These are phyloP conservation scores for Fusarium nygamai DNA, from an alignment of 2,329 filamentous ascomycete species.

Conservation along the genomic window DNA sequence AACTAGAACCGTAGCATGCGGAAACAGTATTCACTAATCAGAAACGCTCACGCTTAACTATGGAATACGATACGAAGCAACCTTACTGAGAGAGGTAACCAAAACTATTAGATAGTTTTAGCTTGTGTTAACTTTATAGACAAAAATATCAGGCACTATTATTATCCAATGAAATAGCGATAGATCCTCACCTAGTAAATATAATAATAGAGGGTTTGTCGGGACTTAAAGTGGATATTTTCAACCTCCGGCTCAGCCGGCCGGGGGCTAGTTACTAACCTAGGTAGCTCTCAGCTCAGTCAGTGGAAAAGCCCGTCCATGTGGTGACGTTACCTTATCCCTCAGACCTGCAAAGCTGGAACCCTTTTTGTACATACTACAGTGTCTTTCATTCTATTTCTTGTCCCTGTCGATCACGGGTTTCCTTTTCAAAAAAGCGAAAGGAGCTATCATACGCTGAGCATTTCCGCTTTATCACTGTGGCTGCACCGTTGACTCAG, in stretches of 20 bases:
- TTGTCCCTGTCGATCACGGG: background rate
- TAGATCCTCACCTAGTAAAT: background rate
- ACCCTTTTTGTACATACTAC: background rate
- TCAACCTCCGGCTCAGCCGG: background rate
- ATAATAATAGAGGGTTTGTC: background rate
- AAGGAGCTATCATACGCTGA: background rate
- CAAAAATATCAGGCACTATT: background rate
- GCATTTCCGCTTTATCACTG: background rate
- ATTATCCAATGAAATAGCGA: background rate
- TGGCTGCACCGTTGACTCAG: constrained; percentile 8
- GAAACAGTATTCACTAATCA: no score
- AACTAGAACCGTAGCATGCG: no score
- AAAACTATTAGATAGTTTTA: background rate
- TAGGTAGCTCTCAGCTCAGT: background rate
- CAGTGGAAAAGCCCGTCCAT: background rate
- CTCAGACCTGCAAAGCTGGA: background rate
- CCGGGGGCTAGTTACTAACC: background rate
- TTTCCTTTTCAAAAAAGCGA: background rate
- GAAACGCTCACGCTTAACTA: background rate
- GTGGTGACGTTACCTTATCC: constrained; percentile 14
- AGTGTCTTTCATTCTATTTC: background rate
- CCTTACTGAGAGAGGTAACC: background rate
- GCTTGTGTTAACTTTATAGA: background rate
- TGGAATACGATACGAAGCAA: background rate
- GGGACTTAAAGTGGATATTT: background rate